Evolutionary conservation across 2,329 filamentous ascomycete species (phyloP), one percentile per base, ranked within the genome.

Genomic region (Pseudocercospora pini-densiflorae): DNA sequence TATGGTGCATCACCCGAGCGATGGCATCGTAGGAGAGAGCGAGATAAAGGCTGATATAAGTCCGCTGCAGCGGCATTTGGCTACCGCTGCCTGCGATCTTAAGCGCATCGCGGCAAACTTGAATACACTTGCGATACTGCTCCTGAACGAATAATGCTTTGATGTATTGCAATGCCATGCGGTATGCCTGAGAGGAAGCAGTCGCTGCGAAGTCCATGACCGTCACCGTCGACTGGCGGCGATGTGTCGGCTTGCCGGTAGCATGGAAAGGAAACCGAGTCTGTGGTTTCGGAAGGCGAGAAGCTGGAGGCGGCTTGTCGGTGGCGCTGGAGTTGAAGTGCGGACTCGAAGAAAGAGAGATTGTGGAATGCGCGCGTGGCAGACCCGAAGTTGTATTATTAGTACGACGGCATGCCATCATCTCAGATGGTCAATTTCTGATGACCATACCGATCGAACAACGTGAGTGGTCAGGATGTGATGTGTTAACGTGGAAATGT

Each of bases 11-110:
- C 31, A 77, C 70, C 9, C 80, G 78, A 2, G 81, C 83, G n/a
- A 84, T 76, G 3, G 78, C 77, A 64, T 85, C 83, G 65, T 82
- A 80, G 27, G 78, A 81, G 9, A 82, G 74, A 2, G 79, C 84
- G 9, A 77, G 76, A 72, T 85, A 84, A 72, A 84, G 83, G 65
- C 78, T 77, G 45, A 85, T 76, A 69, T 80, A 84, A 5, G 70
- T 60, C 12, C 71, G 65, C 14, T 71, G 72, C 45, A 76, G 60
- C 2, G 72, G 72, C 23, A 68, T 27, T 24, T 63, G 40, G 59
- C 9, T 60, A 51, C 31, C 53, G 7, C 57, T 27, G 40, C 57
- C 51, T 19, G 43, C 49, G 8, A 66, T 57, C 51, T 66, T 65
- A 21, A 77, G 68, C n/a, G 73, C 19, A 23, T 73, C 66, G 64